These are phyloP conservation scores for Sporothrix phasma DNA, from an alignment of 2,329 filamentous ascomycete species.

Conservation along the genomic window DNA sequence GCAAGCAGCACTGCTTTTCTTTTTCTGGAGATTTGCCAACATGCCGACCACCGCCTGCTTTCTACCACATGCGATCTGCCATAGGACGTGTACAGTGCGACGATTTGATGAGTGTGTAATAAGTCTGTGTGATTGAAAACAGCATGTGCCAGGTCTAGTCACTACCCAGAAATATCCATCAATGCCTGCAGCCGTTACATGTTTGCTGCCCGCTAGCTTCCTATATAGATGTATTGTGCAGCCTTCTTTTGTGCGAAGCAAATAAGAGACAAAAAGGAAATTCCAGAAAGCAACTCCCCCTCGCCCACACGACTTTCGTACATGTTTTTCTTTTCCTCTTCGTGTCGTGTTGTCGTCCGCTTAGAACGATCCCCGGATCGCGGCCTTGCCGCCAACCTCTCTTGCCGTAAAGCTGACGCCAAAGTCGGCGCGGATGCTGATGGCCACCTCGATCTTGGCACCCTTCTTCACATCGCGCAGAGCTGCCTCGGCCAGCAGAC, in stretches of 20 bases:
- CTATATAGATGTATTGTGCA: constrained; percentile 2
- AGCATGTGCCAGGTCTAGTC: constrained; percentile 1
- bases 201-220: background rate
- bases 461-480: constrained; percentile 78
- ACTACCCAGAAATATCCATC: background rate
- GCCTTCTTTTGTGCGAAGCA: background rate
- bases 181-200: background rate
- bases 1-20: background rate
- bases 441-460: constrained; percentile 84
- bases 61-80: too few species aligned
- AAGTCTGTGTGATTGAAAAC: too few species aligned
- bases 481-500: constrained; percentile 72
- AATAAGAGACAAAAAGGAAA: background rate
- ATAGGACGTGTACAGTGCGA: background rate
- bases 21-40: background rate
- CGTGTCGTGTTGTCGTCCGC: background rate
- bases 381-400: constrained; percentile 80
- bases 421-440: constrained; percentile 76
- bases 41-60: background rate
- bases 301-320: background rate
- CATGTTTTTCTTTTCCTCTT: background rate
- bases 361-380: constrained; percentile 51
- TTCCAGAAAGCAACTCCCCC: background rate
- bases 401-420: constrained; percentile 69
- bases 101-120: too few species aligned